Evolutionary conservation across 352 stramenopile genomes (phyloP).

Genomic region (Phytopythium vexans): DNA sequence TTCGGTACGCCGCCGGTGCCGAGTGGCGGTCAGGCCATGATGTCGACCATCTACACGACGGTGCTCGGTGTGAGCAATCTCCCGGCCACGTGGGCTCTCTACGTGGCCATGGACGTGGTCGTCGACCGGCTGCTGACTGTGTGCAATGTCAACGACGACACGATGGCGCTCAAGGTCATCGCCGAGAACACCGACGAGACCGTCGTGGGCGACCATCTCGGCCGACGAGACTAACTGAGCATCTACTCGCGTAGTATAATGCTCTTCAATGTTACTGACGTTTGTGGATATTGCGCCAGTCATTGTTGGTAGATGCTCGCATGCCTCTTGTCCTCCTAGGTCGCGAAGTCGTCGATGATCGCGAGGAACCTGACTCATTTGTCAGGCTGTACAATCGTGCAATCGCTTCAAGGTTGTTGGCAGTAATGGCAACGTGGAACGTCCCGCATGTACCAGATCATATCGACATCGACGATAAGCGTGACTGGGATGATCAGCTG

Average conservation of each 20-base stretch:
- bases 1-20: slow-evolving; percentile 56
- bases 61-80: slow-evolving; percentile 45
- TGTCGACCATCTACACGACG: slow-evolving; percentile 65
- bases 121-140: slow-evolving; percentile 59
- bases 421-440: too few relatives aligned
- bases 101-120: slow-evolving; percentile 63
- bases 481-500: too few relatives aligned
- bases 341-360: too few relatives aligned
- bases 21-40: slow-evolving; percentile 41
- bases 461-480: too few relatives aligned
- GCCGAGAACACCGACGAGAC: slow-evolving; percentile 73
- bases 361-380: too few relatives aligned
- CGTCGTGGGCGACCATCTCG: slow-evolving; percentile 48
- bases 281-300: too few relatives aligned
- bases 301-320: too few relatives aligned
- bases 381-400: too few relatives aligned
- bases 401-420: too few relatives aligned
- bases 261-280: too few relatives aligned
- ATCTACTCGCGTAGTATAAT: slow-evolving; percentile 4
- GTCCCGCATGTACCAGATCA: too few relatives aligned
- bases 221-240: slow-evolving; percentile 27
- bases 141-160: slow-evolving; percentile 80
- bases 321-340: too few relatives aligned
- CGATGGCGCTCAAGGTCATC: slow-evolving; percentile 75
- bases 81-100: slow-evolving; percentile 51